Evolutionary conservation across 495 filamentous ascomycete species (phyloP).

Genomic region (Penicillium crystallinum): DNA sequence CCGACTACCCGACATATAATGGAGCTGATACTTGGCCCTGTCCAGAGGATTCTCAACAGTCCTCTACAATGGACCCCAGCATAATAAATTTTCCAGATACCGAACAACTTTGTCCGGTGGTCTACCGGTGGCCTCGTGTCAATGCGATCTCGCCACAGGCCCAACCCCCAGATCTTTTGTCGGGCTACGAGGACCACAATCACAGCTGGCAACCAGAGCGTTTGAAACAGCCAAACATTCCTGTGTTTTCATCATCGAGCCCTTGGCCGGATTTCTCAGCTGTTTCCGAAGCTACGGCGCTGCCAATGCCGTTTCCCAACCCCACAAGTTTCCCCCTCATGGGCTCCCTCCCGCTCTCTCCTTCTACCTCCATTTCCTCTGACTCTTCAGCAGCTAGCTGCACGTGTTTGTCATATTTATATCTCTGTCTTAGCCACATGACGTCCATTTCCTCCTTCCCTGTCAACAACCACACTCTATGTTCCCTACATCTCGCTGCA

Average conservation of each 20-base stretch:
- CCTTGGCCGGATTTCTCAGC: slow-evolving; percentile 45
- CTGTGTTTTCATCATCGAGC: slow-evolving; percentile 27
- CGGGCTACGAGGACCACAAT: slow-evolving; percentile 25
- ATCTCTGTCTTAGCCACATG: slow-evolving; percentile 43
- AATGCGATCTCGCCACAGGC: slow-evolving; percentile 7
- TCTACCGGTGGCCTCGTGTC: slow-evolving; percentile 18
- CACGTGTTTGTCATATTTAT: slow-evolving; percentile 42
- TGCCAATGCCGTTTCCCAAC: slow-evolving; percentile 28
- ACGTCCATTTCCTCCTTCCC: slow-evolving; percentile 40
- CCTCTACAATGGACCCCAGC: slow-evolving; percentile 9
- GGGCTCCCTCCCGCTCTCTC: slow-evolving; percentile 23
- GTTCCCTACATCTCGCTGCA: slow-evolving; percentile 53
- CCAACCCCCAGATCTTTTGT: slow-evolving; percentile 17
- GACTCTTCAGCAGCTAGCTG: slow-evolving; percentile 26
- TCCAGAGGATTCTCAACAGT: slow-evolving; percentile 15
- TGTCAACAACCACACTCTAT: slow-evolving; percentile 44
- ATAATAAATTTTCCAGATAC: slow-evolving; percentile 10
- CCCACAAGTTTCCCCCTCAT: slow-evolving; percentile 22
- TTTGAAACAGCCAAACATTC: slow-evolving; percentile 18
- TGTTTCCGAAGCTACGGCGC: slow-evolving; percentile 33
- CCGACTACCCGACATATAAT: slow-evolving; percentile 11
- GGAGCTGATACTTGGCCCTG: slow-evolving; percentile 23
- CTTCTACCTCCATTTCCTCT: slow-evolving; percentile 19
- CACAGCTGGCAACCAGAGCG: slow-evolving; percentile 26
- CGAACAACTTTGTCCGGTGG: slow-evolving; percentile 23